Evolutionary conservation across 441 rosid genomes (phyloP).

Genomic region (Bocquillonia castaneifolia): DNA sequence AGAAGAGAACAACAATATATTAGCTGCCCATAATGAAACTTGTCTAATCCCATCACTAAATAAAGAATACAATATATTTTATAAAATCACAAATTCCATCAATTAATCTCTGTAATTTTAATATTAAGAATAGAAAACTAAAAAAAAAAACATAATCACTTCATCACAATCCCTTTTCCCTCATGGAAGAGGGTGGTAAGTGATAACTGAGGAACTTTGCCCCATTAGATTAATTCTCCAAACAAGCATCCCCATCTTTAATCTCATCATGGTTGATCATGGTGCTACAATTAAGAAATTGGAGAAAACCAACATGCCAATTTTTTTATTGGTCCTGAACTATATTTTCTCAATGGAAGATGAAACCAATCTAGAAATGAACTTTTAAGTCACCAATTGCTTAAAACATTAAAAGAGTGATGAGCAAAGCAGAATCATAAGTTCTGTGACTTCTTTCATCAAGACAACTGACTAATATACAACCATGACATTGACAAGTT

Average conservation of each 20-base stretch:
- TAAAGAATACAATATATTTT: neutral
- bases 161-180: no score
- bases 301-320: neutral
- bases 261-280: neutral
- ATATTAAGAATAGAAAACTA: neutral
- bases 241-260: neutral
- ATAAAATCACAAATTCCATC: neutral
- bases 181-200: neutral
- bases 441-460: neutral
- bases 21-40: conserved; percentile 13
- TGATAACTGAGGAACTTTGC: neutral
- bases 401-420: conserved; percentile 1
- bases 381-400: neutral
- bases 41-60: neutral
- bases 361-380: neutral
- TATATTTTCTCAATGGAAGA: neutral
- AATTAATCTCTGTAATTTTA: neutral
- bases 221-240: neutral
- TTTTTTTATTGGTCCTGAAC: neutral
- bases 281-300: neutral
- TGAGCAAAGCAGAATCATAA: neutral
- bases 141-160: no score
- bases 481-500: neutral
- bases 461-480: neutral
- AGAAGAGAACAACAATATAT: conserved; percentile 22